These are phyloP conservation scores for Globisporangium mamillatum DNA, from an alignment of 352 stramenopile species.

Conservation along the genomic window DNA sequence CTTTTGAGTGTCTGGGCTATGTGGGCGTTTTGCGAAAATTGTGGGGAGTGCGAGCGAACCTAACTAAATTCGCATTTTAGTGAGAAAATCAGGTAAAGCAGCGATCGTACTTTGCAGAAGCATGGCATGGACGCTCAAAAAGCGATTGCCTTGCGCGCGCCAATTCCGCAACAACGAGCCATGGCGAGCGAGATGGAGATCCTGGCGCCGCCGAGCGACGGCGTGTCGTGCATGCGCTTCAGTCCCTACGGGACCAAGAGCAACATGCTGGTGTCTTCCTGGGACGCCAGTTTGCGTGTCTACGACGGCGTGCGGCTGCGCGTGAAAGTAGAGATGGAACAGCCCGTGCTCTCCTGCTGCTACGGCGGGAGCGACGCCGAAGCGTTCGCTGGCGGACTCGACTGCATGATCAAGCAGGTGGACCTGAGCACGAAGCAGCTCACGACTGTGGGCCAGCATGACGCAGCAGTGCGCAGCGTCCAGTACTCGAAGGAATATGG, in stretches of 20 bases:
- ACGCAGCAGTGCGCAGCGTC: constrained; percentile 49
- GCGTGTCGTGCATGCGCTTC: constrained; percentile 83
- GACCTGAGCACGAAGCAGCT: constrained; percentile 48
- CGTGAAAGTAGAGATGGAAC: constrained; percentile 64
- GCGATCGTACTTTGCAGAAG: neutral
- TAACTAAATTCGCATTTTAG: neutral
- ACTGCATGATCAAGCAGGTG: constrained; percentile 57
- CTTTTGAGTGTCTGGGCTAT: neutral
- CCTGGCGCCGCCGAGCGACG: constrained; percentile 74
- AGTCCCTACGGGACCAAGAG: constrained; percentile 36
- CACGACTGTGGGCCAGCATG: constrained; percentile 37
- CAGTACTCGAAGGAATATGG: constrained; percentile 56
- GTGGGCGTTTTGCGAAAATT: constrained; percentile 4
- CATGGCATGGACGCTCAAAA: neutral
- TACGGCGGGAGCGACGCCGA: constrained; percentile 59
- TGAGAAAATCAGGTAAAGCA: neutral
- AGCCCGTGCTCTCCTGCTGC: constrained; percentile 64
- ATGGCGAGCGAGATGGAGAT: constrained; percentile 49
- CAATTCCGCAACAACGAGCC: constrained; percentile 6
- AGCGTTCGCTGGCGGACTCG: constrained; percentile 72
- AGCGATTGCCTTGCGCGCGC: neutral
- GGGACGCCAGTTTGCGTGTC: constrained; percentile 69
- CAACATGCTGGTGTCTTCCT: constrained; percentile 73
- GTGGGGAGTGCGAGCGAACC: neutral
- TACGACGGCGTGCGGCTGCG: constrained; percentile 62